phyloP scores from a whole-genome alignment of 73 alveolate genomes.

The Strombidium stylifer region DNA sequence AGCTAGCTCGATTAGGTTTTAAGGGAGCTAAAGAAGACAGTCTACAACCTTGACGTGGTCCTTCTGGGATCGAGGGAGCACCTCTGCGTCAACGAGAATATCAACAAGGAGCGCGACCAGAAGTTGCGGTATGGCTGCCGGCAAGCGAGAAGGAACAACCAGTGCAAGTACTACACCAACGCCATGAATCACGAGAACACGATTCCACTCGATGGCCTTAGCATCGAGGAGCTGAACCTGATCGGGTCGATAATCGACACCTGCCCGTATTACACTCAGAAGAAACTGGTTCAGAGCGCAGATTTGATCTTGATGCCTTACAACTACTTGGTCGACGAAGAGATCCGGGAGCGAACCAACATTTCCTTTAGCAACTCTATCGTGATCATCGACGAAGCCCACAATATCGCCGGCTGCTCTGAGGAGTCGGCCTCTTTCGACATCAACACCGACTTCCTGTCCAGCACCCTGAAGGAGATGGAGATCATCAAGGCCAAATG shows the following conservation, averaged over 20 bases:
- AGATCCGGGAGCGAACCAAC: conserved; percentile 51
- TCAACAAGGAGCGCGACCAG: conserved; percentile 27
- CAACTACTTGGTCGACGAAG: conserved; percentile 67
- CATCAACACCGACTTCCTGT: background rate
- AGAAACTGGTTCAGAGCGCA: conserved; percentile 67
- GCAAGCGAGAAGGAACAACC: conserved; percentile 15
- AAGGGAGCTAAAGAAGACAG: conserved; percentile 73
- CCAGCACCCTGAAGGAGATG: too few relatives aligned
- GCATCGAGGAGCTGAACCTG: conserved; percentile 84
- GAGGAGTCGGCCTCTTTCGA: conserved; percentile 68
- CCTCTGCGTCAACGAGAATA: conserved; percentile 65
- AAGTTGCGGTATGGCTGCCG: conserved; percentile 24
- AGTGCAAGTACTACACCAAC: conserved; percentile 16
- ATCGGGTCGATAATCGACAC: conserved; percentile 54
- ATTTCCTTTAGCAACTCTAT: conserved; percentile 44
- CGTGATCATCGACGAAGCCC: conserved; percentile 85
- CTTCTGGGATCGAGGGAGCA: conserved; percentile 83
- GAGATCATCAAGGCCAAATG: too few relatives aligned
- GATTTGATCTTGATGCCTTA: conserved; percentile 91
- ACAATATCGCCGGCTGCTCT: conserved; percentile 65
- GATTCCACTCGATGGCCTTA: conserved; percentile 58
- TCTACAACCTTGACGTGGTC: conserved; percentile 60
- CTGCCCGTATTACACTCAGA: conserved; percentile 89
- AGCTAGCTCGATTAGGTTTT: conserved; percentile 79
- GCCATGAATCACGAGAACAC: conserved; percentile 13